phyloP scores from a whole-genome alignment of 2,329 filamentous ascomycete species.

The Chalaropsis thielavioides region DNA sequence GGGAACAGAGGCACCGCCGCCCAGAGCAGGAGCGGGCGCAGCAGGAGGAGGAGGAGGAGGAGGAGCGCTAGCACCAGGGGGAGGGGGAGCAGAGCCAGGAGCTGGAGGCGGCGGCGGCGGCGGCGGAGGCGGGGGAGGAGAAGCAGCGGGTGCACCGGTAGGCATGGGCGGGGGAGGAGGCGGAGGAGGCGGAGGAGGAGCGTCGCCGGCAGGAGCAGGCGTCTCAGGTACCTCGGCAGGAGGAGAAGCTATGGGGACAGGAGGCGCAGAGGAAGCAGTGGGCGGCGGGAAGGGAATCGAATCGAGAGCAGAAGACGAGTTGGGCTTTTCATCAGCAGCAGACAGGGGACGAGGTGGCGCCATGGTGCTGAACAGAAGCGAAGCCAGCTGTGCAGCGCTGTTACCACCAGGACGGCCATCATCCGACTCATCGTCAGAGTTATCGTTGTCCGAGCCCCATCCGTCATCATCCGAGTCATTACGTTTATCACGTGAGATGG shows the following conservation, averaged over 20 bases:
- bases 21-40: constrained; percentile 22
- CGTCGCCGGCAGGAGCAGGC: constrained; percentile 23
- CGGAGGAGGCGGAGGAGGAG: constrained; percentile 24
- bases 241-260: constrained; percentile 27
- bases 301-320: constrained; percentile 26
- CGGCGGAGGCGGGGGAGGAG: constrained; percentile 21
- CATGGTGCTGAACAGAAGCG: constrained; percentile 94
- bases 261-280: constrained; percentile 29
- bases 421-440: constrained; percentile 55
- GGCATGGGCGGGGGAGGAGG: constrained; percentile 21
- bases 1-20: constrained; percentile 25
- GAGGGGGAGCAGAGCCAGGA: constrained; percentile 24
- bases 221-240: constrained; percentile 24
- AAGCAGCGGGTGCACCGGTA: constrained; percentile 23
- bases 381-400: constrained; percentile 81
- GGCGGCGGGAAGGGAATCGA: constrained; percentile 27
- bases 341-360: constrained; percentile 79
- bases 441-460: constrained; percentile 65
- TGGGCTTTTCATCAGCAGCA: constrained; percentile 57
- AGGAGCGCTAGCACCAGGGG: constrained; percentile 21
- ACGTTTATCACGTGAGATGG: constrained; percentile 43
- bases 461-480: constrained; percentile 55
- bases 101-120: constrained; percentile 27
- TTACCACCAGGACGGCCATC: constrained; percentile 67
- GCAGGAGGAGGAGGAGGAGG: constrained; percentile 21